These are phyloP conservation scores for Amniculicola lignicola DNA, from an alignment of 495 filamentous ascomycete species.

Conservation along the genomic window DNA sequence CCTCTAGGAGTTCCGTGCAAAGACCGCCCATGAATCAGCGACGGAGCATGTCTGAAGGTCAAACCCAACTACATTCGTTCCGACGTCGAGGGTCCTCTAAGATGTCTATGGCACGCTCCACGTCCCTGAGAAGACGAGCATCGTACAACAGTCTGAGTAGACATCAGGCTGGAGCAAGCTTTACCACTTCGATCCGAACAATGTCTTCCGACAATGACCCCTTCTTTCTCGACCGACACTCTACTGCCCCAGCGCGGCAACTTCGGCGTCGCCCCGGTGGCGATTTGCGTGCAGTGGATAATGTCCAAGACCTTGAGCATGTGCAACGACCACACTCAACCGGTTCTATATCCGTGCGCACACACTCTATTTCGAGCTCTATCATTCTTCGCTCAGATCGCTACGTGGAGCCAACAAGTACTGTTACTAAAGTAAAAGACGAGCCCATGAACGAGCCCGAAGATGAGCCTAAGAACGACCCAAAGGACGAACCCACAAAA, in stretches of 20 bases:
- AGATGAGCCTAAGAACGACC: neutral
- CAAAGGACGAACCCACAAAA: conserved; percentile 1
- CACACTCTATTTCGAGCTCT: conserved; percentile 66
- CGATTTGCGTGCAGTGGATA: conserved; percentile 75
- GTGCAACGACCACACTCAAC: conserved; percentile 64
- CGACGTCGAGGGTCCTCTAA: conserved; percentile 26
- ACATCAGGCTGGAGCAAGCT: conserved; percentile 56
- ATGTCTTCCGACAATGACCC: conserved; percentile 44
- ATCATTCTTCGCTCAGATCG: conserved; percentile 38
- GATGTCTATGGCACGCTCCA: conserved; percentile 19
- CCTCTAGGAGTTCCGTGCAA: conserved; percentile 15
- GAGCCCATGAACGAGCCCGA: conserved; percentile 1
- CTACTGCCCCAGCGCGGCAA: conserved; percentile 45
- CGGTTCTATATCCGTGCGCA: conserved; percentile 65
- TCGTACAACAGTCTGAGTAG: conserved; percentile 71
- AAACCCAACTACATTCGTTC: conserved; percentile 22
- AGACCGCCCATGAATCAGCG: conserved; percentile 8
- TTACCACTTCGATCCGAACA: conserved; percentile 46
- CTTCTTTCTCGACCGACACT: conserved; percentile 42
- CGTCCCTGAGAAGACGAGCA: conserved; percentile 56
- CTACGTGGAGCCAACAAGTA: no score
- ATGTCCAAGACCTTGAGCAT: conserved; percentile 65
- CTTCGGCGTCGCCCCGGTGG: conserved; percentile 86
- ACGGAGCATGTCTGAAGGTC: conserved; percentile 13
- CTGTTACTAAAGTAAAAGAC: no score